A percentile compares a stretch with the other conserved stretches of the same genome.
These are phyloP conservation scores for Ilex aquifolium DNA, from an alignment of 257 asterid genomes.

Conservation along the genomic window DNA sequence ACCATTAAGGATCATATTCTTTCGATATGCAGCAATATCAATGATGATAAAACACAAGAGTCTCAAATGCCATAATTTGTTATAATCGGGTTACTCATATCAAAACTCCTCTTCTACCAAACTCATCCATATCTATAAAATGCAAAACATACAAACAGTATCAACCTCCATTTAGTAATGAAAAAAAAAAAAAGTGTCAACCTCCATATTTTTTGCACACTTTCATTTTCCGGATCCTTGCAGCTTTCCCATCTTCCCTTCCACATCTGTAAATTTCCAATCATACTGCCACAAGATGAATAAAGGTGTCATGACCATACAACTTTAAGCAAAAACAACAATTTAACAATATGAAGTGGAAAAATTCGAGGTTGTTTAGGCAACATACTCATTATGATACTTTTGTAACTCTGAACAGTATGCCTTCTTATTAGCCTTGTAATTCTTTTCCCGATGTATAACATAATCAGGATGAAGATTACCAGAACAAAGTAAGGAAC, in stretches of 20 bases:
- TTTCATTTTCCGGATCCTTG: slow-evolving; percentile 36
- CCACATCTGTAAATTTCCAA: slow-evolving; percentile 33
- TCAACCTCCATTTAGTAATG: slow-evolving; percentile 18
- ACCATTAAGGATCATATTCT: neutral
- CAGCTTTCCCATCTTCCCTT: slow-evolving; percentile 31
- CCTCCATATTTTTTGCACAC: slow-evolving; percentile 30
- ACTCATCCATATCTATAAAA: neutral
- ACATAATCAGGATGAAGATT: slow-evolving; percentile 78
- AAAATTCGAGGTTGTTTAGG: slow-evolving; percentile 2
- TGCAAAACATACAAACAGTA: neutral
- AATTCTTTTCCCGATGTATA: slow-evolving; percentile 43
- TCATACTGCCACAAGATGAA: slow-evolving; percentile 41
- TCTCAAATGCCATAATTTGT: neutral
- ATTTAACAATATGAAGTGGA: neutral
- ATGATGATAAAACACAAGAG: neutral
- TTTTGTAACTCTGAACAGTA: slow-evolving; percentile 58
- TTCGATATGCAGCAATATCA: neutral
- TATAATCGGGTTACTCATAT: neutral
- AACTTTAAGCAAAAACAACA: slow-evolving; percentile 9
- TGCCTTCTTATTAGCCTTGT: slow-evolving; percentile 53
- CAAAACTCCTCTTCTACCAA: no score
- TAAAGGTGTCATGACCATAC: slow-evolving; percentile 1
- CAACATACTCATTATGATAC: slow-evolving; percentile 65
- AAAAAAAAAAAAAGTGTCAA: neutral
- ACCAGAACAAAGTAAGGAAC: slow-evolving; percentile 69